Percentiles rank a stretch among this genome's conserved stretches.
phyloP scores from a whole-genome alignment of 2,329 filamentous ascomycete genomes.

The Anisogramma anomala region DNA sequence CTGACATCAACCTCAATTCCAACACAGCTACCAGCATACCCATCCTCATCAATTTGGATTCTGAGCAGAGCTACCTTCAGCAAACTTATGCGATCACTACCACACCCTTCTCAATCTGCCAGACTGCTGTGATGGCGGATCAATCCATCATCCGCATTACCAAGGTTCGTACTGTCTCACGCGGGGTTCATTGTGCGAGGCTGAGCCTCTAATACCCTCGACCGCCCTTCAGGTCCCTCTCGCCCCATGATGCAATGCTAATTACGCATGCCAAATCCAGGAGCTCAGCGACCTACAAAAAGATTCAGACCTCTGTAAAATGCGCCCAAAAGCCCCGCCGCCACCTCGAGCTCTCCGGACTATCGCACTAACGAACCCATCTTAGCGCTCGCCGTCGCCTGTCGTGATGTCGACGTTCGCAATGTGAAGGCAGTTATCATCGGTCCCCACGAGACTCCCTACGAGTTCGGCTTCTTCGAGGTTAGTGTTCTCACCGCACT shows the following conservation, averaged over 20 bases:
- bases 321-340: too few species aligned
- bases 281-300: slow-evolving; percentile 80
- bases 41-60: too few species aligned
- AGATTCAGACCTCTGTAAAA: slow-evolving; percentile 73
- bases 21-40: too few species aligned
- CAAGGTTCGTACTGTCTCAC: slow-evolving; percentile 43
- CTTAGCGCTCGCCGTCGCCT: slow-evolving; percentile 73
- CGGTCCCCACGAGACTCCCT: slow-evolving; percentile 86
- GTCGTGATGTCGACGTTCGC: slow-evolving; percentile 77
- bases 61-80: not conserved
- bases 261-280: slow-evolving; percentile 30
- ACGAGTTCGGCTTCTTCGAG: slow-evolving; percentile 96
- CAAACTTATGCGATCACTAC: slow-evolving; percentile 10
- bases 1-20: too few species aligned
- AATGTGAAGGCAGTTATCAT: slow-evolving; percentile 81
- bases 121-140: slow-evolving; percentile 51
- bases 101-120: slow-evolving; percentile 1
- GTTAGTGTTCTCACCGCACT: slow-evolving; percentile 33
- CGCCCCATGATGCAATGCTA: slow-evolving; percentile 7
- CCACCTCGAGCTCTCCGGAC: too few species aligned
- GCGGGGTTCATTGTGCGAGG: slow-evolving; percentile 15
- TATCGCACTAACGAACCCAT: slow-evolving; percentile 16
- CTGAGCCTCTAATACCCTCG: slow-evolving; percentile 5
- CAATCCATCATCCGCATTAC: slow-evolving; percentile 83
- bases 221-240: slow-evolving; percentile 1